These are phyloP conservation scores for Camelina neglecta DNA, from an alignment of 345 rosid species.

Conservation along the genomic window DNA sequence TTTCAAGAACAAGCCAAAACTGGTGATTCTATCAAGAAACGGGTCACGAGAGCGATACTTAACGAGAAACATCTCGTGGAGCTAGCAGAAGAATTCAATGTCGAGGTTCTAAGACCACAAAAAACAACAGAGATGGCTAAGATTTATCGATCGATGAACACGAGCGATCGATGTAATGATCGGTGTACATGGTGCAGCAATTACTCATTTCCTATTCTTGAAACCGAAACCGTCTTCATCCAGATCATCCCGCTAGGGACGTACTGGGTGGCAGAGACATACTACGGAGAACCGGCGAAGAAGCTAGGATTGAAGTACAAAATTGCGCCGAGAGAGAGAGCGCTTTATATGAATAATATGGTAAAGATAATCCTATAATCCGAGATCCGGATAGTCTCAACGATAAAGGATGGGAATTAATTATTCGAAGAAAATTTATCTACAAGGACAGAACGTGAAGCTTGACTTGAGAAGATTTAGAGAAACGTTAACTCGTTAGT, in stretches of 20 bases:
- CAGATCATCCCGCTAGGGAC: constrained; percentile 84
- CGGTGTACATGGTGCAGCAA: constrained; percentile 92
- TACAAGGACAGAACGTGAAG: constrained; percentile 70
- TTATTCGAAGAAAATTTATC: constrained; percentile 72
- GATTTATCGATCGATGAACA: constrained; percentile 60
- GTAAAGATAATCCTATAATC: constrained; percentile 64
- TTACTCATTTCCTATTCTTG: constrained; percentile 86
- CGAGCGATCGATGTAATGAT: constrained; percentile 82
- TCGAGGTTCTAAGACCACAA: constrained; percentile 62
- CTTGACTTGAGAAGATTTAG: constrained; percentile 61
- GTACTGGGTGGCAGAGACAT: constrained; percentile 82
- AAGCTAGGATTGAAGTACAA: constrained; percentile 75
- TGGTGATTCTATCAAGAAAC: constrained; percentile 68
- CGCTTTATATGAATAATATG: constrained; percentile 63
- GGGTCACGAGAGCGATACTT: constrained; percentile 62
- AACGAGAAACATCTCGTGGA: constrained; percentile 64
- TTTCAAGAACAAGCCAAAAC: constrained; percentile 58
- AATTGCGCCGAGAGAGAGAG: constrained; percentile 64
- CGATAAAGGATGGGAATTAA: constrained; percentile 66
- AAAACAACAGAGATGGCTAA: constrained; percentile 67
- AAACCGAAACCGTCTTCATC: constrained; percentile 72
- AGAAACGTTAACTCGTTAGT: constrained; percentile 52
- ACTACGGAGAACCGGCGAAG: constrained; percentile 79
- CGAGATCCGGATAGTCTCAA: constrained; percentile 62
- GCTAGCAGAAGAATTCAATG: constrained; percentile 62